Base-by-base conservation (phyloP, 257 asterid genomes). In the Petunia secreta region DNA sequence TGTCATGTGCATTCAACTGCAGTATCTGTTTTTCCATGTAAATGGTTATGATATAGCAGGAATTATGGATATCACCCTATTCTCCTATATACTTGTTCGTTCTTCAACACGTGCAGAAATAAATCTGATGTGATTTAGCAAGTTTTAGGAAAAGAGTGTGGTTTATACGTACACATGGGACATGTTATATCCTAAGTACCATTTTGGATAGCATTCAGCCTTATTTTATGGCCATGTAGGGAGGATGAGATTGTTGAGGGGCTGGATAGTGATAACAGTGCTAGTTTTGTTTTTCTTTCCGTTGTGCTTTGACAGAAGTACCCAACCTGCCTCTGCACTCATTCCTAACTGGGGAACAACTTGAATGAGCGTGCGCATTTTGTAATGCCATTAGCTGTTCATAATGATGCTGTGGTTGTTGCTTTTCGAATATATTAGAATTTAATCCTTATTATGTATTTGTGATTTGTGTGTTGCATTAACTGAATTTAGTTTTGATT, bases 401-500 rank as follows among this genome's bases (percentile, higher is more conserved):
- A 46, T 46, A 9, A 46, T 46, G 77, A 4, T 69, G 76, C 10
- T 11, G 50, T 67, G 43, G 57, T 6, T 46, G 39, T 59, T 41
- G 59, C 46, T 46, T 71, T 71, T 48, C 5, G 77, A 48, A 46
- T 16, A 25, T 25, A 25, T 16, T 69, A 58, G 6, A 14, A 65
- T 39, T 13, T 64, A 36, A 39, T 65, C 52, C 41, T 14, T 75
- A 36, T 53, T 14, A 11, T 75, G 79, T 50, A 39, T 2, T 76
- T 44, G 68, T 58, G 34, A 41, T 76, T 25, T 58, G 58, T 58
- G 80, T 25, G 25, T 25, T 43, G 4, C 57, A 63, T 78, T 25
- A 54, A 48, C 81, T 78, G 81, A 78, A 78, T 25, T 63, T 62
- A 15, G 15, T 13, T 78, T 39, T 46, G 16, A 6, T 4, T 55